These are phyloP conservation scores for Solanum hybrid DNA, from an alignment of 305 asterid genomes.

Conservation along the genomic window DNA sequence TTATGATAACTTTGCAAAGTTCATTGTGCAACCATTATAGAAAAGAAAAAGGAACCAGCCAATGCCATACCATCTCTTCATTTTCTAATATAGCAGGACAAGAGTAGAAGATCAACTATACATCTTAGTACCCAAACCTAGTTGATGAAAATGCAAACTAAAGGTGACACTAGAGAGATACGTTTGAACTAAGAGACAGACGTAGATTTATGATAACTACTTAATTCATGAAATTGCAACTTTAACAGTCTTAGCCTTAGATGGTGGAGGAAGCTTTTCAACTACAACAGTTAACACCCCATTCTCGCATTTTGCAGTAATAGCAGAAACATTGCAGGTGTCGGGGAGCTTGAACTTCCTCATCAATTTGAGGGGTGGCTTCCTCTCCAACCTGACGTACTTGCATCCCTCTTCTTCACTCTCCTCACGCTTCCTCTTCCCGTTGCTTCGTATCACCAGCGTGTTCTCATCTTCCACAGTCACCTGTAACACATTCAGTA, in stretches of 20 bases:
- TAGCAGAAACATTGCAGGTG: constrained; percentile 35
- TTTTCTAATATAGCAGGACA: not conserved
- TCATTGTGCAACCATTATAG: not conserved
- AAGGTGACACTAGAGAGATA: not conserved
- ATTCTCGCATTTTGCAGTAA: constrained; percentile 60
- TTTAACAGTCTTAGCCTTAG: constrained; percentile 49
- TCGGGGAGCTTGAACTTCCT: constrained; percentile 70
- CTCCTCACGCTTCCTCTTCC: constrained; percentile 78
- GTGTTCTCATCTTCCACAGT: constrained; percentile 59
- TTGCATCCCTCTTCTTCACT: constrained; percentile 53
- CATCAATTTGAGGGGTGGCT: constrained; percentile 15
- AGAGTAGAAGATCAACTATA: not conserved
- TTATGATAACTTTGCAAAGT: not conserved
- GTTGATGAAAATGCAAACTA: not conserved
- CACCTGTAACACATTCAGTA: constrained; percentile 27
- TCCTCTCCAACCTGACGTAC: constrained; percentile 47
- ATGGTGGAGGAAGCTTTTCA: constrained; percentile 70
- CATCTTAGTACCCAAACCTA: not conserved
- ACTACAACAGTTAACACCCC: constrained; percentile 63
- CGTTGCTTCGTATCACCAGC: constrained; percentile 58
- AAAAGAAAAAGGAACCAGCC: not conserved
- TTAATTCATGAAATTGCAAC: constrained; percentile 36
- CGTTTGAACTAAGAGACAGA: not conserved
- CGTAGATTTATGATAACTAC: not conserved
- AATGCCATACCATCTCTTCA: not conserved